Percentiles rank a stretch among this genome's conserved stretches.
These are phyloP conservation scores for Argentina anserina DNA, from an alignment of 306 rosid species.

Conservation along the genomic window DNA sequence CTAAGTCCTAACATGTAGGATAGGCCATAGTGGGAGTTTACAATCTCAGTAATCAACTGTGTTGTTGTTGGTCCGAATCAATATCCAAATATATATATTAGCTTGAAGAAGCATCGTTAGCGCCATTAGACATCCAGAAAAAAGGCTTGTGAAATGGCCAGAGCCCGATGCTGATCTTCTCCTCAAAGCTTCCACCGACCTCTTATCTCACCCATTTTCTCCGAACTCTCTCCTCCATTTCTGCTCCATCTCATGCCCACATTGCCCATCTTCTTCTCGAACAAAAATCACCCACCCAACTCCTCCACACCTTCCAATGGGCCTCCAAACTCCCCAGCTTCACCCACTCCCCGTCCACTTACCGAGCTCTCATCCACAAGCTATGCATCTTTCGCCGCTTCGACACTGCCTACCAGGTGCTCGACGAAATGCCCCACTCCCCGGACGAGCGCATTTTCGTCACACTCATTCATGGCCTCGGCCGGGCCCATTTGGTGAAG, in stretches of 20 bases:
- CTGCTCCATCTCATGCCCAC: constrained; percentile 41
- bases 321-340: constrained; percentile 56
- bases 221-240: constrained; percentile 16
- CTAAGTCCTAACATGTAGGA: no score
- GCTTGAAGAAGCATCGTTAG: no score
- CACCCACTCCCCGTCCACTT: constrained; percentile 60
- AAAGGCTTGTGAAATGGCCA: no score
- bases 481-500: constrained; percentile 45
- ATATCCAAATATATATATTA: no score
- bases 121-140: no score
- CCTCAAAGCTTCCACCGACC: neutral
- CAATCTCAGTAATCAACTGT: no score
- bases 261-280: constrained; percentile 50
- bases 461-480: constrained; percentile 54
- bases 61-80: no score
- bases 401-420: constrained; percentile 59
- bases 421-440: constrained; percentile 65
- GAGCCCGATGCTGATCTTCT: neutral
- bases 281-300: constrained; percentile 47
- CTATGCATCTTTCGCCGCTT: constrained; percentile 56
- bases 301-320: constrained; percentile 65
- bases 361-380: constrained; percentile 57
- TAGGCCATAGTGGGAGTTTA: no score
- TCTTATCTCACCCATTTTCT: constrained; percentile 1
- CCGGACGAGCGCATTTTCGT: constrained; percentile 49